Evolutionary conservation across 2,329 filamentous ascomycete species (phyloP), one percentile per base, ranked within the genome.

Genomic region (Dothistroma septosporum): DNA sequence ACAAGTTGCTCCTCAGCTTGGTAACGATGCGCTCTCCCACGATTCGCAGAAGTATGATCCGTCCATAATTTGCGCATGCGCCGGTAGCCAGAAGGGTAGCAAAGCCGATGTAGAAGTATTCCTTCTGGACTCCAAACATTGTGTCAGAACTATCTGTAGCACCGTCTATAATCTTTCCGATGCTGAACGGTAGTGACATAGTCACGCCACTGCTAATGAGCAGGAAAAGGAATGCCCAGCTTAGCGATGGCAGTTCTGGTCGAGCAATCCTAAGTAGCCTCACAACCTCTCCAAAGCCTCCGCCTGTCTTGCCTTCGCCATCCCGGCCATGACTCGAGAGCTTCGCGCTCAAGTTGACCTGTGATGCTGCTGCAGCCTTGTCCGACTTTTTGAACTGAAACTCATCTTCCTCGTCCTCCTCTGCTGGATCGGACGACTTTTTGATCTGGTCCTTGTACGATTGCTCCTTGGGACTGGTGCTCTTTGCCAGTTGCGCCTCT

Each of bases 181-280:
- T 96, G 0, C 92, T 96, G 73, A 97, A 96, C 1, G 94, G 94
- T 61, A 99, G 90, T 1, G 91, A 92, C 89, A 99, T 96, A 60
- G 92, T 96, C 68, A 99, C 92, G 55, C 87, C 84, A 4, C 93
- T 97, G 16, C 93, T 97, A 64, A 97, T 82, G 61, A 99, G 82
- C 55, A 99, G 82, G 72, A 96, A 89, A 58, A 89, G 74, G 73
- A 97, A 93, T 3, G 95, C 95, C 65, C 89, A 70, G n/a, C 81
- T 82, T 16, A 99, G 85, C 76, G 90, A 89, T 72, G 82, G 87
- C 32, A 89, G 78, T 78, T 99, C 94, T 2, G 93, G 93, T 58
- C 85, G 83, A 12, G 94, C 94, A 72, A 99, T 94, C 76, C 88
- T 91, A 74, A 99, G 83, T 69, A 99, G 79, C 55, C 94, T 86